These are phyloP conservation scores for Fusarium liriodendri DNA, from an alignment of 2,329 filamentous ascomycete genomes.

Conservation along the genomic window DNA sequence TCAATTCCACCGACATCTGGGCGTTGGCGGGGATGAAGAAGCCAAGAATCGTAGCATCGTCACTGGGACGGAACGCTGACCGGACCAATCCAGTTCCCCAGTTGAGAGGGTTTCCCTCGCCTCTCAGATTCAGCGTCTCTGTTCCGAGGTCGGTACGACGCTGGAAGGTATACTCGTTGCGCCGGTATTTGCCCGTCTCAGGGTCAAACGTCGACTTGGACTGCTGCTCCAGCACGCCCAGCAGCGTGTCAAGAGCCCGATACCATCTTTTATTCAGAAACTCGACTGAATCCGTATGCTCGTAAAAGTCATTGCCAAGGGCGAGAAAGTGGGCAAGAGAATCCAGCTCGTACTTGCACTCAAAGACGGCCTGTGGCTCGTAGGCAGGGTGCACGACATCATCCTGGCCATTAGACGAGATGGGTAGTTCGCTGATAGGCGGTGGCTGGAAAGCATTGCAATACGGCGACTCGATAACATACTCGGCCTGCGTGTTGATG, in stretches of 20 bases:
- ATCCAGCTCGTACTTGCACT: constrained; percentile 99
- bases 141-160: constrained; percentile 84
- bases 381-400: constrained; percentile 89
- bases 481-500: constrained; percentile 96
- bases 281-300: constrained; percentile 79
- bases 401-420: constrained; percentile 81
- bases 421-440: constrained; percentile 78
- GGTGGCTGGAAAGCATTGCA: constrained; percentile 99
- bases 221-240: constrained; percentile 82
- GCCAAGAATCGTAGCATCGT: constrained; percentile 93
- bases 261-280: constrained; percentile 87
- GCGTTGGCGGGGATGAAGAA: constrained; percentile 97
- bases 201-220: constrained; percentile 83
- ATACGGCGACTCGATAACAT: constrained; percentile 93
- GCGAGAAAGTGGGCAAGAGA: constrained; percentile 92
- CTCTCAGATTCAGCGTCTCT: constrained; percentile 85
- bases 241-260: constrained; percentile 77
- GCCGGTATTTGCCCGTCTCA: constrained; percentile 70
- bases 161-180: constrained; percentile 89
- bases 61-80: constrained; percentile 93
- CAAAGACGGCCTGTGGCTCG: constrained; percentile 87
- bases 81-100: constrained; percentile 85
- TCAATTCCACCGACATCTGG: constrained; percentile 92
- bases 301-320: constrained; percentile 86
- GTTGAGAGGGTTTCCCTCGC: constrained; percentile 92